A percentile compares a stretch with the other conserved stretches of the same genome.
Evolutionary conservation across 1,139 yeast genomes (phyloP).

Genomic region (Suhomyces wounanorum): DNA sequence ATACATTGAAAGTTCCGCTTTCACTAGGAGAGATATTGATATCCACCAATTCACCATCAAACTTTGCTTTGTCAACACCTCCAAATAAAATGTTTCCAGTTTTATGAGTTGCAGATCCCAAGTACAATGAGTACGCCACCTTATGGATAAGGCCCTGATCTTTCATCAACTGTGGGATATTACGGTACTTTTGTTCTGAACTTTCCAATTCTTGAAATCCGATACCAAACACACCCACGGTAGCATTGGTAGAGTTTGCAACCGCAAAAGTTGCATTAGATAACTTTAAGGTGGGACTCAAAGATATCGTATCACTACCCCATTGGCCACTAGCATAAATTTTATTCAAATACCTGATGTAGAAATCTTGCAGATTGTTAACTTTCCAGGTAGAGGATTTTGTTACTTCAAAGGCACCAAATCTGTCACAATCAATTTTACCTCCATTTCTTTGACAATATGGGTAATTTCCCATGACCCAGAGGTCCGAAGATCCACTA

Average conservation of each 20-base stretch:
- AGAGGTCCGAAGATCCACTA: constrained; percentile 26
- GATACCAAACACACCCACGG: constrained; percentile 24
- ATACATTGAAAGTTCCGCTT: constrained; percentile 20
- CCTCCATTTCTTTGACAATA: constrained; percentile 1
- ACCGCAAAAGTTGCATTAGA: constrained; percentile 28
- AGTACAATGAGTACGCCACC: constrained; percentile 25
- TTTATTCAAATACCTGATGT: constrained; percentile 20
- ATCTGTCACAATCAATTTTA: constrained; percentile 1
- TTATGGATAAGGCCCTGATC: constrained; percentile 23
- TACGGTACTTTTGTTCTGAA: constrained; percentile 17
- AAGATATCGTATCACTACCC: constrained; percentile 19
- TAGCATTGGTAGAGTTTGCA: constrained; percentile 19
- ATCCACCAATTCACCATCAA: constrained; percentile 21
- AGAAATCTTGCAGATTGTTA: constrained; percentile 14
- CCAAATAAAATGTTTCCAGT: constrained; percentile 23
- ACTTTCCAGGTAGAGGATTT: constrained; percentile 19
- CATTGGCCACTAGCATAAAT: constrained; percentile 20
- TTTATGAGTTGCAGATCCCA: constrained; percentile 16
- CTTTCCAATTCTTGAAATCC: constrained; percentile 3
- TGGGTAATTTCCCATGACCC: constrained; percentile 14
- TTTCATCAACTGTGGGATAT: constrained; percentile 25
- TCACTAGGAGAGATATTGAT: constrained; percentile 21
- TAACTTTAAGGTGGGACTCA: constrained; percentile 13
- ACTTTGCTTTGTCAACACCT: constrained; percentile 23
- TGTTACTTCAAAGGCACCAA: constrained; percentile 15